These are phyloP conservation scores for Aureobasidium sp. DNA, from an alignment of 2,329 filamentous ascomycete species.

Conservation along the genomic window DNA sequence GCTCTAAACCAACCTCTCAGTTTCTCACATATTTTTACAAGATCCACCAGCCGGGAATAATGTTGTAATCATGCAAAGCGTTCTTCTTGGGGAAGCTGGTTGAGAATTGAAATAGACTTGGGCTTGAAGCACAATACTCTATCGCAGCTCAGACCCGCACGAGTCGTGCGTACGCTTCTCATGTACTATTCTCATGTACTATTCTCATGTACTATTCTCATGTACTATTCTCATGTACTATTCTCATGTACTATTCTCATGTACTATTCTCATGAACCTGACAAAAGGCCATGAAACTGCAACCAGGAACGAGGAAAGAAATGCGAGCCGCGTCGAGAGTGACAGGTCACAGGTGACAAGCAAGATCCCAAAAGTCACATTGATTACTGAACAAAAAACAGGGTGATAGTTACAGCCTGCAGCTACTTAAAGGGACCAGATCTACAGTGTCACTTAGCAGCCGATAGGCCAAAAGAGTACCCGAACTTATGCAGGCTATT, in stretches of 20 bases:
- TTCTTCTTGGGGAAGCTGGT: too few species aligned
- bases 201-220: too few species aligned
- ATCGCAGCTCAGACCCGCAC: too few species aligned
- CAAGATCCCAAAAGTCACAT: too few species aligned
- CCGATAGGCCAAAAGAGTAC: too few species aligned
- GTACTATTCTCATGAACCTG: background rate
- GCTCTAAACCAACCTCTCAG: background rate
- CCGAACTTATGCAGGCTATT: too few species aligned
- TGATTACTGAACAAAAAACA: too few species aligned
- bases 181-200: background rate
- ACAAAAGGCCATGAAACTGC: background rate
- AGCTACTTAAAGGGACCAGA: background rate
- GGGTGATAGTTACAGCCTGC: background rate
- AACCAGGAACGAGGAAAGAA: background rate
- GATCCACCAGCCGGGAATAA: background rate
- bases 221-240: too few species aligned
- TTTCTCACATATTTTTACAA: background rate
- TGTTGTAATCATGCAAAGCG: background rate
- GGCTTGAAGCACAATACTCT: too few species aligned
- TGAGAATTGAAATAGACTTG: too few species aligned
- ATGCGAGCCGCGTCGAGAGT: background rate
- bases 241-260: too few species aligned
- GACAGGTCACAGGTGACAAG: background rate
- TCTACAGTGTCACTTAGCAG: background rate
- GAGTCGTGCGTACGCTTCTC: background rate